Conservation (phyloP, 768 basidiomycete species). For the Macrolepiota dolichaula region DNA sequence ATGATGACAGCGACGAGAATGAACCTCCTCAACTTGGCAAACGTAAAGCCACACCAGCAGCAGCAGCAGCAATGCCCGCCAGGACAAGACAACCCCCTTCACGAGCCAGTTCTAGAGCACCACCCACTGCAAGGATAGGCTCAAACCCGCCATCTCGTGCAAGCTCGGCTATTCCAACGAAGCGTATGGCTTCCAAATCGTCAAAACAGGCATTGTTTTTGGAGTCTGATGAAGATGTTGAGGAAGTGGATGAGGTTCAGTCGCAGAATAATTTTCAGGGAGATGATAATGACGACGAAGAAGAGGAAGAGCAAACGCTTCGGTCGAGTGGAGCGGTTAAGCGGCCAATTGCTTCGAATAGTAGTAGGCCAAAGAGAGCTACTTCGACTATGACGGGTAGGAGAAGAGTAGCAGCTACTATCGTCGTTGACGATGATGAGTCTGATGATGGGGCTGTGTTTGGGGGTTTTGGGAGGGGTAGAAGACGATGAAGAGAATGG, state of each 20-base stretch:
- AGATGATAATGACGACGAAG: slow-evolving; percentile 24
- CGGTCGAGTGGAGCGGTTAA: slow-evolving; percentile 23
- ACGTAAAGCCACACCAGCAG: slow-evolving; percentile 1
- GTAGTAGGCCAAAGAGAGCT: slow-evolving; percentile 18
- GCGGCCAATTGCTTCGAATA: slow-evolving; percentile 14
- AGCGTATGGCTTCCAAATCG: slow-evolving; percentile 19
- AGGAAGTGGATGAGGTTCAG: not conserved
- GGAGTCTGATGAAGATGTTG: slow-evolving; percentile 42
- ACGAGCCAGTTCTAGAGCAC: slow-evolving; percentile 6
- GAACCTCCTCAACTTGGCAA: slow-evolving; percentile 34
- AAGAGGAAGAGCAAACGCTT: slow-evolving; percentile 25
- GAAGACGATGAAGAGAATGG: not conserved
- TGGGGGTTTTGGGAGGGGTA: slow-evolving; percentile 48
- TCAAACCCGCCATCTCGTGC: slow-evolving; percentile 27
- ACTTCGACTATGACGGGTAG: slow-evolving; percentile 19
- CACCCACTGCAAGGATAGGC: slow-evolving; percentile 16
- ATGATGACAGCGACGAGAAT: slow-evolving; percentile 18
- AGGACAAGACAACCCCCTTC: not conserved
- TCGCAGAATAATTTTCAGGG: slow-evolving; percentile 12
- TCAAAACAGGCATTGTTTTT: slow-evolving; percentile 42
- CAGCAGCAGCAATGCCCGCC: not conserved
- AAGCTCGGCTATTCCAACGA: slow-evolving; percentile 19
- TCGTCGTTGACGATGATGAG: slow-evolving; percentile 51
- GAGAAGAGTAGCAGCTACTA: slow-evolving; percentile 30
- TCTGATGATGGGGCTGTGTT: slow-evolving; percentile 73